These are phyloP conservation scores for Clathrus columnatus DNA, from an alignment of 768 basidiomycete species.

Conservation along the genomic window DNA sequence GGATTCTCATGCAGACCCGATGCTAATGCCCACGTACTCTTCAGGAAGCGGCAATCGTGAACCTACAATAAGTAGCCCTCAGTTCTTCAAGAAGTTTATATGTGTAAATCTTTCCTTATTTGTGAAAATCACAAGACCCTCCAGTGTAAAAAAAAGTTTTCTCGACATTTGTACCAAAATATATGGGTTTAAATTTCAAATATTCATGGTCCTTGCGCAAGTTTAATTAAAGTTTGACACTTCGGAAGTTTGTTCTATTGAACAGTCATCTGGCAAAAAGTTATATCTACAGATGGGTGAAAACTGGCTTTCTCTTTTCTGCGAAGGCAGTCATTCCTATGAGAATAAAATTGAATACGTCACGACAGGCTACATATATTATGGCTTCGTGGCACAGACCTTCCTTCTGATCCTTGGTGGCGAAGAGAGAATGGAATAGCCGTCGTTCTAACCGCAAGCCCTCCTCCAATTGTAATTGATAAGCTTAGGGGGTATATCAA, in stretches of 20 bases:
- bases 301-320: slow-evolving; percentile 85
- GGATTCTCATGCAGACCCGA: slow-evolving; percentile 14
- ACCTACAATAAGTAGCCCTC: neutral
- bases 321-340: slow-evolving; percentile 91
- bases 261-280: neutral
- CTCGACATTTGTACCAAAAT: no score
- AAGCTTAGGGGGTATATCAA: slow-evolving; percentile 38
- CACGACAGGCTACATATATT: neutral
- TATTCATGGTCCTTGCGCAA: no score
- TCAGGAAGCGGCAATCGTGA: slow-evolving; percentile 8
- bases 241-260: no score
- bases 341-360: slow-evolving; percentile 8
- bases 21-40: slow-evolving; percentile 18
- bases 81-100: neutral
- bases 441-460: slow-evolving; percentile 83
- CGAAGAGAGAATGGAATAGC: slow-evolving; percentile 86
- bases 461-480: slow-evolving; percentile 71
- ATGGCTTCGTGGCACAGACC: slow-evolving; percentile 48
- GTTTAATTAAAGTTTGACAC: no score
- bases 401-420: slow-evolving; percentile 92
- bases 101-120: neutral
- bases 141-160: no score
- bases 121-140: neutral
- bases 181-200: no score
- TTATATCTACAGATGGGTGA: slow-evolving; percentile 45